Conservation (phyloP, 805 yeast genomes). For the Babjeviella inositovora region DNA sequence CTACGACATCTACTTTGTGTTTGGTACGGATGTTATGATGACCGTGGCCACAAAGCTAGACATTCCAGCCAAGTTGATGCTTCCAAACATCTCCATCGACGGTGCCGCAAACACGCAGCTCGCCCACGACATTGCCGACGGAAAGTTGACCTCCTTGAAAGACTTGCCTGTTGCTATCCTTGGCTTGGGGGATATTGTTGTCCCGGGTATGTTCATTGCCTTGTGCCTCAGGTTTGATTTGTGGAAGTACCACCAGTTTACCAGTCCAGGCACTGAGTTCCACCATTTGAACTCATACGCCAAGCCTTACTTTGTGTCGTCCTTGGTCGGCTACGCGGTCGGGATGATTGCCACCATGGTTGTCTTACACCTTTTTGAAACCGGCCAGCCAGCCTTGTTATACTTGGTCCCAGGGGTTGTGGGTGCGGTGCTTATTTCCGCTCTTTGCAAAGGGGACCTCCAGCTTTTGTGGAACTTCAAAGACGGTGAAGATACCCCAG, state of each 20-base stretch:
- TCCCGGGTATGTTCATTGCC: constrained; percentile 40
- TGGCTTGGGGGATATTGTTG: constrained; percentile 52
- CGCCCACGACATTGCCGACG: constrained; percentile 3
- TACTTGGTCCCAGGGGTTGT: constrained; percentile 38
- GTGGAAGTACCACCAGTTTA: constrained; percentile 17
- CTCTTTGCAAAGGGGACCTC: constrained; percentile 23
- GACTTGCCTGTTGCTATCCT: constrained; percentile 18
- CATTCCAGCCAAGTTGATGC: constrained; percentile 32
- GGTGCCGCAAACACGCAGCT: constrained; percentile 6
- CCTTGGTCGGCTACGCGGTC: constrained; percentile 28
- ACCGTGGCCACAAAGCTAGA: constrained; percentile 40
- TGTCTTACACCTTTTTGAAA: constrained; percentile 16
- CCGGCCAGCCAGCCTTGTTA: constrained; percentile 55
- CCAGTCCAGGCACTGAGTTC: constrained; percentile 13
- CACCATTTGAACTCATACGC: constrained; percentile 19
- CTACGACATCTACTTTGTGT: constrained; percentile 57
- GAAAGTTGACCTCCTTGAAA: no score
- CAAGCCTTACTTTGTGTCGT: constrained; percentile 26
- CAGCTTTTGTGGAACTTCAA: constrained; percentile 19
- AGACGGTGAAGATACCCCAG: no score
- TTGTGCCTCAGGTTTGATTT: constrained; percentile 40
- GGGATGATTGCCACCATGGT: constrained; percentile 26
- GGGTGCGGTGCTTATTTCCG: constrained; percentile 13
- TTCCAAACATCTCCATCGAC: constrained; percentile 16
- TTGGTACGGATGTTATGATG: constrained; percentile 43